phyloP scores from a whole-genome alignment of 371 early-diverging fungal species.

The Mucor circinelloides region DNA sequence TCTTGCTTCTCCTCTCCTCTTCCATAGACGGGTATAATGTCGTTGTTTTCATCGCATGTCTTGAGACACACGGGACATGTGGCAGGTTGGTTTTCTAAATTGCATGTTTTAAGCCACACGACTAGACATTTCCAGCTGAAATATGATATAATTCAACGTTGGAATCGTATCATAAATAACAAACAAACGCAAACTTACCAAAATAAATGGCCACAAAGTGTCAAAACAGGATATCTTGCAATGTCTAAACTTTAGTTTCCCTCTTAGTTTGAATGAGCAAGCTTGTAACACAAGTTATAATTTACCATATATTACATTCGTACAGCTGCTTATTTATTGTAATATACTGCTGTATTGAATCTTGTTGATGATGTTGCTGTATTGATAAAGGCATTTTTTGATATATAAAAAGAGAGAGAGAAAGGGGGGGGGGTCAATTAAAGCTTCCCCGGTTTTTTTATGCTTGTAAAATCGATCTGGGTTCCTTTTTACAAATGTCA shows the following conservation, averaged over 20 bases:
- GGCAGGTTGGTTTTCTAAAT: not conserved
- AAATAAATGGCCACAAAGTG: slow-evolving; percentile 1
- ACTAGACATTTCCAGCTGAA: not conserved
- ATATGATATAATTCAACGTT: not conserved
- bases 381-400: not conserved
- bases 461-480: not conserved
- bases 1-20: not conserved
- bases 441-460: not conserved
- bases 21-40: not conserved
- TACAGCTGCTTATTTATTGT: not conserved
- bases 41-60: not conserved
- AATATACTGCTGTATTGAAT: not conserved
- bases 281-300: not conserved
- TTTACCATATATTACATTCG: not conserved
- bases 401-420: not conserved
- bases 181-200: not conserved
- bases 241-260: not conserved
- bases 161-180: not conserved
- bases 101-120: not conserved
- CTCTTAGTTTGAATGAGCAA: not conserved
- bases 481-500: not conserved
- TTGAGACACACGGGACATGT: not conserved
- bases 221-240: not conserved
- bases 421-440: not conserved
- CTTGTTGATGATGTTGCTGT: not conserved